phyloP scores from a whole-genome alignment of 768 basidiomycete species.

The Mycena epipterygia region DNA sequence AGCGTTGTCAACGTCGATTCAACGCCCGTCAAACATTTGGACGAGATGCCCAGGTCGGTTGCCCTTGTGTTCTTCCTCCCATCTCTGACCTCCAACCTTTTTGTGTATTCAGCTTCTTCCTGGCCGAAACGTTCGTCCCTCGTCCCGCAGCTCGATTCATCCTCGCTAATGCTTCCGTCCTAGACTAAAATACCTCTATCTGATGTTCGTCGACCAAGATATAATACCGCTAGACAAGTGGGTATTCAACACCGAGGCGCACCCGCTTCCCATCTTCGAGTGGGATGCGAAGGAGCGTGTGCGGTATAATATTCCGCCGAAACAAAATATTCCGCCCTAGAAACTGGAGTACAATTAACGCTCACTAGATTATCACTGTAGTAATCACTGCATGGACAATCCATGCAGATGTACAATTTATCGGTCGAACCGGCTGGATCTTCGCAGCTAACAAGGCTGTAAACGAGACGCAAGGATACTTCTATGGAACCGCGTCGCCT shows the following conservation, averaged over 20 bases:
- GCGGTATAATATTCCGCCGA: constrained; percentile 54
- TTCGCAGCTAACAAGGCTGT: no score
- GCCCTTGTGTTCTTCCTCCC: not conserved
- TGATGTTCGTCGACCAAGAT: constrained; percentile 77
- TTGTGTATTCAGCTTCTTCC: constrained; percentile 54
- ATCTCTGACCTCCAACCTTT: not conserved
- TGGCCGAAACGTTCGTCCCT: constrained; percentile 57
- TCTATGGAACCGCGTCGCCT: no score
- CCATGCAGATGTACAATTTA: no score
- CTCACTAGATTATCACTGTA: no score
- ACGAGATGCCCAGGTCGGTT: constrained; percentile 69
- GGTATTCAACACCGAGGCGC: constrained; percentile 80
- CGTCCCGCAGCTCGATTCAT: not conserved
- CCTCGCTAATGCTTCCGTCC: not conserved
- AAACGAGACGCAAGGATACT: no score
- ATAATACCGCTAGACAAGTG: constrained; percentile 64
- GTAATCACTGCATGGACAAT: no score
- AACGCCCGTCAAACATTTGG: constrained; percentile 44
- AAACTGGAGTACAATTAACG: no score
- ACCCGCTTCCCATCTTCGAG: constrained; percentile 81
- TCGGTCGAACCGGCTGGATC: no score
- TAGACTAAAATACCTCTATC: constrained; percentile 78
- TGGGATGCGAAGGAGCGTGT: constrained; percentile 71
- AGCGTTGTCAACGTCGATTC: constrained; percentile 55
- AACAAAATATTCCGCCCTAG: no score